These are phyloP conservation scores for Gossypium turneri DNA, from an alignment of 345 rosid genomes.

Conservation along the genomic window DNA sequence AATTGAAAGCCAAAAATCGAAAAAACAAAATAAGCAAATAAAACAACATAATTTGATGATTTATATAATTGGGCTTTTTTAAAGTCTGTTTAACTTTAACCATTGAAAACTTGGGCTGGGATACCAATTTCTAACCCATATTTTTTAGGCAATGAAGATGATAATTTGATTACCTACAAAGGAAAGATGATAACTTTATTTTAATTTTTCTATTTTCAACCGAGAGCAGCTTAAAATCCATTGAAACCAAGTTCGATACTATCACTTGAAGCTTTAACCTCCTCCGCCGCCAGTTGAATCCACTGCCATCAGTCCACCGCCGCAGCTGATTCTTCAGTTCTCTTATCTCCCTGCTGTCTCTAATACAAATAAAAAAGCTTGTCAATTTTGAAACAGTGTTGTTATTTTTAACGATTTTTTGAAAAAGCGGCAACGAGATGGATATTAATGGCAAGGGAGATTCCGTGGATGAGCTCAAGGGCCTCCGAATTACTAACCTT, in stretches of 20 bases:
- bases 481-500: slow-evolving; percentile 48
- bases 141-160: not conserved
- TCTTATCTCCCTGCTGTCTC: not conserved
- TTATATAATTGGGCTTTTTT: too few species aligned
- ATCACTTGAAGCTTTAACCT: not conserved
- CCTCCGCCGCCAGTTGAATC: not conserved
- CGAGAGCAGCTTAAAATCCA: not conserved
- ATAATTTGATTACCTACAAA: not conserved
- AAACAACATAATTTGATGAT: too few species aligned
- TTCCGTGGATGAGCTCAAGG: slow-evolving; percentile 50
- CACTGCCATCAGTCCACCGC: not conserved
- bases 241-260: not conserved
- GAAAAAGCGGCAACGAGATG: slow-evolving; percentile 11
- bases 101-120: not conserved
- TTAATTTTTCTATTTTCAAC: too few species aligned
- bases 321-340: not conserved
- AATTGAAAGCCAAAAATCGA: too few species aligned
- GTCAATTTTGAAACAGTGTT: not conserved
- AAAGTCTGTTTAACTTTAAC: not conserved
- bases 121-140: not conserved
- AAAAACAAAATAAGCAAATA: too few species aligned
- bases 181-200: too few species aligned
- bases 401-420: not conserved
- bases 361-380: not conserved
- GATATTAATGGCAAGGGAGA: slow-evolving; percentile 33